Percentiles rank a stretch among this genome's conserved stretches.
Conservation (phyloP, 2,329 filamentous ascomycete genomes). For the Pseudocercospora ulei region DNA sequence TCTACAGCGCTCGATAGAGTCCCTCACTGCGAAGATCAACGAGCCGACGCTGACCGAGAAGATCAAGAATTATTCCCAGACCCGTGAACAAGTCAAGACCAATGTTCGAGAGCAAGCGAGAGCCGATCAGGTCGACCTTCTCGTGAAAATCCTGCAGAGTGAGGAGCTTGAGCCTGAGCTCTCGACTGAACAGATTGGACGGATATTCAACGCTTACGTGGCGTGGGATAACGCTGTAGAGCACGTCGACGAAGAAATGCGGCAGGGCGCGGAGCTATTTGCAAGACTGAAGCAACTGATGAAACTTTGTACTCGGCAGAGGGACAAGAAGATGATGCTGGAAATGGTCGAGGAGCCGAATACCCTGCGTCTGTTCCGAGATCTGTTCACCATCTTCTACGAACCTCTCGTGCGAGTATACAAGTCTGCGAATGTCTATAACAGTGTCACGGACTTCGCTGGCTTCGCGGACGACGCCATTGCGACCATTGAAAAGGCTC, state of each 20-base stretch:
- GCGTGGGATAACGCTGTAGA: conserved; percentile 93
- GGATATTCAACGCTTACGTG: conserved; percentile 87
- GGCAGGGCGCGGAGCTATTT: conserved; percentile 81
- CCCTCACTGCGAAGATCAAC: conserved; percentile 65
- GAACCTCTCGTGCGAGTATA: conserved; percentile 94
- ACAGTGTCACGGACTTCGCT: conserved; percentile 91
- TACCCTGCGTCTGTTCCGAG: conserved; percentile 90
- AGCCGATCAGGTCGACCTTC: conserved; percentile 66
- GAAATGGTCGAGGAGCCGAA: conserved; percentile 90
- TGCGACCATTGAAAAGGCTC: conserved; percentile 59
- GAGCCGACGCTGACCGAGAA: conserved; percentile 71
- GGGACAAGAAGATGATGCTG: conserved; percentile 97
- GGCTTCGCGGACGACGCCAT: conserved; percentile 90
- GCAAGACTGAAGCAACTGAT: conserved; percentile 89
- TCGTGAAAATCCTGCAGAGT: conserved; percentile 74
- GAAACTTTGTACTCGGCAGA: conserved; percentile 80
- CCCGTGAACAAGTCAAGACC: conserved; percentile 64
- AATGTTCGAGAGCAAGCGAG: conserved; percentile 63
- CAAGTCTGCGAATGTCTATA: conserved; percentile 97
- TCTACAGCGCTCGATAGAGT: conserved; percentile 79
- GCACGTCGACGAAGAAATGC: conserved; percentile 78
- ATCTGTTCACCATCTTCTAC: conserved; percentile 97
- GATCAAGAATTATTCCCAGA: conserved; percentile 66
- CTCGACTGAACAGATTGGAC: conserved; percentile 63
- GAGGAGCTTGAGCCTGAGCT: conserved; percentile 65